Evolutionary conservation across 306 rosid genomes (phyloP), one percentile per base, ranked within the genome.

Genomic region (Adenanthera pavonina): DNA sequence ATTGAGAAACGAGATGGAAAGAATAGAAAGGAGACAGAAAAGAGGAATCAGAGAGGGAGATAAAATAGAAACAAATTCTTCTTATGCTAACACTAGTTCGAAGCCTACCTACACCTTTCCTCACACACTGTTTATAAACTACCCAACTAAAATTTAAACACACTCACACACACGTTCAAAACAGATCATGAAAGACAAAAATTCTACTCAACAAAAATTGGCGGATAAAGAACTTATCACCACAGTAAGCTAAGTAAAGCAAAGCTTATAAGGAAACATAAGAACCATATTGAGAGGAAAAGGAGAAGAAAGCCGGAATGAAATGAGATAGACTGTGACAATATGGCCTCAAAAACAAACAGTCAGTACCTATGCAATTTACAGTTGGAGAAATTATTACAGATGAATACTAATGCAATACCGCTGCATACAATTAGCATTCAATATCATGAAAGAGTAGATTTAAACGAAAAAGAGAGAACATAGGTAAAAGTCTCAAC

Each of bases 351-450:
- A 49, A 49, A 49, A 49, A 12, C 16, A 53, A 15, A 16, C 41
- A 51, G 9, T 4, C 15, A 53, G 6, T 5, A 54, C 30, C 60
- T 54, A 54, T 56, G 66, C 38, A 60, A 66, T 66, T 66, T 40
- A 68, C 46, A 65, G n/a, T 16, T 12, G 12, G 53, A 75, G 66
- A 17, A 72, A 85, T 61, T 44, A 67, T 66, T 20, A 34, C 25
- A 80, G 74, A 78, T 46, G 25, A 35, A 43, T 12, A 64, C 35
- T 77, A 67, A 72, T 59, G 77, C 65, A 51, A 80, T 20, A 48
- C 69, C 61, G 67, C 79, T 12, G 52, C 53, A 61, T 67, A 74
- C 2, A 69, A 74, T 62, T 30, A 53, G 75, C 17, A 80, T 66
- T 65, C n/a, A 52, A 17, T 48, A 53, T 36, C 51, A 67, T 30